Conservation (phyloP, 306 rosid species). For the Pyrus communis region DNA sequence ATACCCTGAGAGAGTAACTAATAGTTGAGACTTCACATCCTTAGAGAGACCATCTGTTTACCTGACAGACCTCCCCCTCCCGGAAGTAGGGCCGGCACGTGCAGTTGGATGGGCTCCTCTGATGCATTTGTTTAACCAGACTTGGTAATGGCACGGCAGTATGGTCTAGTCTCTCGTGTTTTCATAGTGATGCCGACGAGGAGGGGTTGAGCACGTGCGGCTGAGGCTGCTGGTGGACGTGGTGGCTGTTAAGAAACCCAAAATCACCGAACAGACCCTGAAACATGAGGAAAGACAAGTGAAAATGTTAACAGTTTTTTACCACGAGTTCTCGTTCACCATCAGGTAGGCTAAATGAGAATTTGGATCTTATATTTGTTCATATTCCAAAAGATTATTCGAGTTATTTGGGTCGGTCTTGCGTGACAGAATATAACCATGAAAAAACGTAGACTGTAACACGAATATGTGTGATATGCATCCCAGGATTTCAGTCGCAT, state of each 20-base stretch:
- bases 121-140: constrained; percentile 24
- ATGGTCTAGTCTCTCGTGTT: constrained; percentile 10
- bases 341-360: neutral
- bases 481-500: neutral
- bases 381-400: neutral
- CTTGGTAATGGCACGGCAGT: constrained; percentile 7
- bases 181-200: constrained; percentile 30
- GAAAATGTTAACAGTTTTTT: neutral
- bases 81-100: constrained; percentile 9
- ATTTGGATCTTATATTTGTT: neutral
- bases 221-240: constrained; percentile 18
- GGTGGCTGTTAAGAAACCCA: constrained; percentile 48
- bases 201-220: constrained; percentile 29
- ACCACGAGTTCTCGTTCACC: too few relatives aligned
- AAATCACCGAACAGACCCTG: constrained; percentile 74
- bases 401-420: neutral
- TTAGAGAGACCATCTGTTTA: constrained; percentile 5
- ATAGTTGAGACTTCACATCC: constrained; percentile 23
- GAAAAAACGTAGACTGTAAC: neutral
- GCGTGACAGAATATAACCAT: neutral
- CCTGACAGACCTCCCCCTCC: constrained; percentile 14
- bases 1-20: constrained; percentile 14
- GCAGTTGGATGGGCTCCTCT: constrained; percentile 21
- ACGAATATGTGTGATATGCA: neutral
- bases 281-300: constrained; percentile 4